Conservation (phyloP, 2,329 filamentous ascomycete species). For the Xylaria polymorpha region DNA sequence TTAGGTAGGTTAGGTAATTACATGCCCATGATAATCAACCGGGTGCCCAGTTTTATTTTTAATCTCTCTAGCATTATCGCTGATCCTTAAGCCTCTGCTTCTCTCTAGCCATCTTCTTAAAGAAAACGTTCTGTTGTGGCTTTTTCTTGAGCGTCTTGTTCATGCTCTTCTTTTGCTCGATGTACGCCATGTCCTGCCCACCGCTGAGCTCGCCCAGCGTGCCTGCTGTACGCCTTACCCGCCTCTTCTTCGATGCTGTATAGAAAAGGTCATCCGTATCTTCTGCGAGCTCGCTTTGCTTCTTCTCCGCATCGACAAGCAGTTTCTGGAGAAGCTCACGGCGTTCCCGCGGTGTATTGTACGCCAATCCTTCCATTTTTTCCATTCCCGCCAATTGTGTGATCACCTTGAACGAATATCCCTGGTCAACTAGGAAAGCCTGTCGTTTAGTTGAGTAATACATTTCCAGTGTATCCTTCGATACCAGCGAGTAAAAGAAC, state of each 20-base stretch:
- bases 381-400: slow-evolving; percentile 94
- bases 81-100: slow-evolving; percentile 61
- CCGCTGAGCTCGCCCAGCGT: slow-evolving; percentile 87
- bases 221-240: slow-evolving; percentile 82
- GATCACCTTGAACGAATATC: slow-evolving; percentile 99
- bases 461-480: slow-evolving; percentile 98
- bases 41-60: background rate
- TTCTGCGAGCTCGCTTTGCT: slow-evolving; percentile 68
- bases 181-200: slow-evolving; percentile 97
- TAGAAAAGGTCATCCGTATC: slow-evolving; percentile 61
- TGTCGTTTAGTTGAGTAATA: slow-evolving; percentile 96
- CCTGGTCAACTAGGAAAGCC: slow-evolving; percentile 96
- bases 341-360: slow-evolving; percentile 80
- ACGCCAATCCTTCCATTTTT: slow-evolving; percentile 81
- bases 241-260: slow-evolving; percentile 58
- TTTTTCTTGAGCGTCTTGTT: slow-evolving; percentile 76
- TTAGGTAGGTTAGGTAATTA: background rate
- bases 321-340: slow-evolving; percentile 90
- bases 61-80: slow-evolving; percentile 25
- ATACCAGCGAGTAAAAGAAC: slow-evolving; percentile 98
- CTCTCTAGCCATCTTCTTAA: slow-evolving; percentile 73
- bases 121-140: slow-evolving; percentile 67
- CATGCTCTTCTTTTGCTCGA: slow-evolving; percentile 80
- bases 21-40: background rate
- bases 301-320: slow-evolving; percentile 85